Conservation (phyloP, 345 rosid genomes). For the Aquilaria yunnanensis region DNA sequence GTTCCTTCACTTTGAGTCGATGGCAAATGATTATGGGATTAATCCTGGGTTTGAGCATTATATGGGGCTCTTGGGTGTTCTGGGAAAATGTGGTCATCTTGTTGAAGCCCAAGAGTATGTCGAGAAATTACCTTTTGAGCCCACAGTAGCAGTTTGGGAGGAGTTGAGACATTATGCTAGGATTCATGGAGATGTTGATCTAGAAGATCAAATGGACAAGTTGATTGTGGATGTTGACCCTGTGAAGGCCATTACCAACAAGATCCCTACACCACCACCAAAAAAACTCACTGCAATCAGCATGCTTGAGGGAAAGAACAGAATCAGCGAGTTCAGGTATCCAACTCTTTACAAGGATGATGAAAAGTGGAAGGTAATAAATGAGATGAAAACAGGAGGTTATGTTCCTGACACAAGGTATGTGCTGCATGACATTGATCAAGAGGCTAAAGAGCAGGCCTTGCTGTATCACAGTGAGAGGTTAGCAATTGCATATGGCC, state of each 20-base stretch:
- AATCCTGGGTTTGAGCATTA: slow-evolving; percentile 41
- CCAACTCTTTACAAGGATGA: slow-evolving; percentile 64
- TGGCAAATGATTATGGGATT: slow-evolving; percentile 46
- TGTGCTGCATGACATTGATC: slow-evolving; percentile 77
- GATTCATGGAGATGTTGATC: slow-evolving; percentile 58
- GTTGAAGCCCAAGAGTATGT: slow-evolving; percentile 51
- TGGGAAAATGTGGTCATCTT: slow-evolving; percentile 65
- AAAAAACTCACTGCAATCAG: slow-evolving; percentile 42
- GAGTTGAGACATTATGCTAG: slow-evolving; percentile 45
- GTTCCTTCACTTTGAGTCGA: slow-evolving; percentile 56
- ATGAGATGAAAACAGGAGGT: slow-evolving; percentile 32
- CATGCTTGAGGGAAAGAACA: slow-evolving; percentile 66
- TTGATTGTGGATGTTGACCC: slow-evolving; percentile 58
- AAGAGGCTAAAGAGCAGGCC: slow-evolving; percentile 81
- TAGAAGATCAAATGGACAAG: slow-evolving; percentile 58
- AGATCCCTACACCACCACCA: slow-evolving; percentile 50
- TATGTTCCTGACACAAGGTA: slow-evolving; percentile 69
- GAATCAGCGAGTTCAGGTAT: slow-evolving; percentile 49
- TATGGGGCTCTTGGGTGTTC: slow-evolving; percentile 53
- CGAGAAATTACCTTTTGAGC: slow-evolving; percentile 47
- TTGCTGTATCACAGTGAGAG: slow-evolving; percentile 75
- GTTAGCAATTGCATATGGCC: slow-evolving; percentile 77
- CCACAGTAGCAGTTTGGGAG: slow-evolving; percentile 59
- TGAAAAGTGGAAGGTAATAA: slow-evolving; percentile 46
- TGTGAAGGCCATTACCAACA: slow-evolving; percentile 37